Evolutionary conservation across 306 rosid genomes (phyloP), one percentile per base, ranked within the genome.

Genomic region (Vigna radiata): DNA sequence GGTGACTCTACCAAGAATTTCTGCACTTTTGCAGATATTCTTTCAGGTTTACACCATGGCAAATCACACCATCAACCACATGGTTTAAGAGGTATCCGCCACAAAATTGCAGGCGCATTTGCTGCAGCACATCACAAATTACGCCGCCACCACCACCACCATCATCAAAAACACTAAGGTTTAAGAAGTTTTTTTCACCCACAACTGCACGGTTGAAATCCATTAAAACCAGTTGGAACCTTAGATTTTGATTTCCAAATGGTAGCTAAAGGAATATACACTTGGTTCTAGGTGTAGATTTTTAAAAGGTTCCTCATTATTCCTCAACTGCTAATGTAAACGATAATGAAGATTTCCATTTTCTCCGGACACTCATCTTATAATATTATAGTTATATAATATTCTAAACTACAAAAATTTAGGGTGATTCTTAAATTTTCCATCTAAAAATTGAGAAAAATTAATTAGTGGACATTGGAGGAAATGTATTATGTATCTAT

Each of bases 1-100:
- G 96, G 96, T 15, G 81, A 83, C 77, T 90, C 96, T 37, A 13
- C 77, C 0, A 55, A 15, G 73, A 65, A 86, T 88, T 80, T 90
- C 23, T 47, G 1, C 12, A 54, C 70, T 78, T 81, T 90, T 73
- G 27, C 70, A 6, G 43, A 88, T 4, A 13, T 88, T 17, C 39
- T 84, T 41, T 73, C 83, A 7, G 29, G 7, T 23, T 14, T 33
- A 1, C 12, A 14, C 21, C 12, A 4, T 43, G 71, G 43, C 0
- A 12, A 4, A 41, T 0, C 11, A 0, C 70, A 11, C 14, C 36
- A 9, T 5, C 53, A 64, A 4, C 49, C 12, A 1, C 70, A 66
- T 2, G 53, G 71, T 66, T 12, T 12, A 3, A 43, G 36, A 43
- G 71, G 71, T 66, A 1, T 66, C 5, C 71, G 71, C 29, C 2